A percentile compares a stretch with the other conserved stretches of the same genome.
phyloP scores from a whole-genome alignment of 2,329 filamentous ascomycete genomes.

The Spiromastix sp. region DNA sequence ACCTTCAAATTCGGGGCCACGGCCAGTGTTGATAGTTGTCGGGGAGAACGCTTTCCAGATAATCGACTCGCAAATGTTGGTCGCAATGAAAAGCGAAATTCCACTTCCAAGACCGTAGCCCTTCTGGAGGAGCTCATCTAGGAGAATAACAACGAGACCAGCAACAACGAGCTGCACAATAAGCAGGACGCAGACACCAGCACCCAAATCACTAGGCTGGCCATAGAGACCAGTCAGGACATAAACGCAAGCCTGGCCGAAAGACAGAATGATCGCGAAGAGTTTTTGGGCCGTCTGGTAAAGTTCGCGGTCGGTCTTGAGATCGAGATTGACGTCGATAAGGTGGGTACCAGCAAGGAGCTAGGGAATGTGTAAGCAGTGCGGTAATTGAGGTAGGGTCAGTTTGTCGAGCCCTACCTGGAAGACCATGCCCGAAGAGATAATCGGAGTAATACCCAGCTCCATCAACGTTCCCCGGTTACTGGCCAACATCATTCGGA shows the following conservation, averaged over 20 bases:
- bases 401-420: conserved; percentile 41
- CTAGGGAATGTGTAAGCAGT: conserved; percentile 23
- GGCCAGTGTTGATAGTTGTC: conserved; percentile 97
- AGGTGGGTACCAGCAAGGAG: conserved; percentile 98
- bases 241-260: conserved; percentile 95
- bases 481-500: conserved; percentile 99
- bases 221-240: conserved; percentile 98
- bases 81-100: conserved; percentile 98
- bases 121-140: conserved; percentile 98
- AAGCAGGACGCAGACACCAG: conserved; percentile 94
- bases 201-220: conserved; percentile 89
- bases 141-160: conserved; percentile 96
- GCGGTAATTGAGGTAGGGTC: not conserved
- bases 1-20: conserved; percentile 70
- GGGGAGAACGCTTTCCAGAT: conserved; percentile 99
- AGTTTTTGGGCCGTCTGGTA: conserved; percentile 99
- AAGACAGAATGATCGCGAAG: conserved; percentile 93
- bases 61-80: conserved; percentile 99
- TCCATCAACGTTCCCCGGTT: conserved; percentile 96
- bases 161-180: conserved; percentile 97
- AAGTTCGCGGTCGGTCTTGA: conserved; percentile 98
- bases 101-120: conserved; percentile 96
- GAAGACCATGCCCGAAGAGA: conserved; percentile 99
- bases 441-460: conserved; percentile 94
- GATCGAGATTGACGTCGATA: conserved; percentile 99